These are phyloP conservation scores for Hanseniaspora gamundiae DNA, from an alignment of 1,139 yeast species.

Conservation along the genomic window DNA sequence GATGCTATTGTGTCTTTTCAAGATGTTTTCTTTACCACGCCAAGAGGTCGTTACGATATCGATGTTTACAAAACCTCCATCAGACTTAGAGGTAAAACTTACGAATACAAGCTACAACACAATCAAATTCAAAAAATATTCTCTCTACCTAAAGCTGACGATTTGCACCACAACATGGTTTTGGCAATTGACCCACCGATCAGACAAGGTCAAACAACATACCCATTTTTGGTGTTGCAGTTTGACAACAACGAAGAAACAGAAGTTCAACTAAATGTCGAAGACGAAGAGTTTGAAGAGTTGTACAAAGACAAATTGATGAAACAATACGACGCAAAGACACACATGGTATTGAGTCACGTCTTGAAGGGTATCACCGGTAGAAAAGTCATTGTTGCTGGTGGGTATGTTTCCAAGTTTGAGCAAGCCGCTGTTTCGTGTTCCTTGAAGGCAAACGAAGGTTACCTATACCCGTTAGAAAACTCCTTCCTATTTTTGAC, in stretches of 20 bases:
- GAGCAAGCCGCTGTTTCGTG: slow-evolving; percentile 81
- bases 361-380: slow-evolving; percentile 86
- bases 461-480: slow-evolving; percentile 81
- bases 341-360: slow-evolving; percentile 81
- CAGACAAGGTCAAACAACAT: slow-evolving; percentile 91
- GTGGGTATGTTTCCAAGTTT: slow-evolving; percentile 62
- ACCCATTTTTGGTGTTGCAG: slow-evolving; percentile 85
- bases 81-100: slow-evolving; percentile 92
- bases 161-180: slow-evolving; percentile 74
- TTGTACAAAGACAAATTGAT: slow-evolving; percentile 70
- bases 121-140: slow-evolving; percentile 83
- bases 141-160: slow-evolving; percentile 89
- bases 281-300: slow-evolving; percentile 66
- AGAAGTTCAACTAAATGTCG: slow-evolving; percentile 77
- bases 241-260: slow-evolving; percentile 83
- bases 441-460: slow-evolving; percentile 91
- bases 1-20: slow-evolving; percentile 93
- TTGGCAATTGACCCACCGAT: slow-evolving; percentile 91
- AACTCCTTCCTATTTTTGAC: slow-evolving; percentile 84
- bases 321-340: slow-evolving; percentile 66
- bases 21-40: slow-evolving; percentile 86
- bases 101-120: slow-evolving; percentile 91
- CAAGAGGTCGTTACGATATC: slow-evolving; percentile 96
- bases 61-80: slow-evolving; percentile 84
- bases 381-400: slow-evolving; percentile 75